Conservation (phyloP, 2,329 filamentous ascomycete genomes). For the Arthrinium phaeospermum region DNA sequence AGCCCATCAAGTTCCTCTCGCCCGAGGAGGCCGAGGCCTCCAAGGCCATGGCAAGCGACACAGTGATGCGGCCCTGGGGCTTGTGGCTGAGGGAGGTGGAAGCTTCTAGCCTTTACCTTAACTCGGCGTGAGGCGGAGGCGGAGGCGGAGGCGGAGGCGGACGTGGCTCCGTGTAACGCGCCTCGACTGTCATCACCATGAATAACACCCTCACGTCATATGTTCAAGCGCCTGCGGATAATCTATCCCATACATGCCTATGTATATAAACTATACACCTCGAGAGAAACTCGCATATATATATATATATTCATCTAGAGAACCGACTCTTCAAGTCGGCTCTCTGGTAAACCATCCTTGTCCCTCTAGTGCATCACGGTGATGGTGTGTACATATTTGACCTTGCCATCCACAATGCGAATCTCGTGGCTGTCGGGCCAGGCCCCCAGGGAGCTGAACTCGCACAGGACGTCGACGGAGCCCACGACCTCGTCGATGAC, state of each 20-base stretch:
- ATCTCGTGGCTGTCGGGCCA: slow-evolving; percentile 44
- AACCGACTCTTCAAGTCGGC: not conserved
- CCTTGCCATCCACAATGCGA: slow-evolving; percentile 39
- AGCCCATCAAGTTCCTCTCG: slow-evolving; percentile 11
- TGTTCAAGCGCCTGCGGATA: not conserved
- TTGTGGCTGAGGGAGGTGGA: slow-evolving; percentile 12
- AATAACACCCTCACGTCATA: not conserved
- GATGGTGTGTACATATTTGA: slow-evolving; percentile 46
- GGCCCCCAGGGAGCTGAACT: slow-evolving; percentile 41
- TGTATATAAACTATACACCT: not conserved
- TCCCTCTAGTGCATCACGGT: slow-evolving; percentile 32
- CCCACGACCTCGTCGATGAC: slow-evolving; percentile 44
- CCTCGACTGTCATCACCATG: not conserved
- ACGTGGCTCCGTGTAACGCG: not conserved
- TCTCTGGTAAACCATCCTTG: too few relatives aligned
- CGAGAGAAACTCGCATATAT: not conserved
- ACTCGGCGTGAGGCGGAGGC: not conserved
- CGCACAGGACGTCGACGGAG: slow-evolving; percentile 42
- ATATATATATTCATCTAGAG: not conserved
- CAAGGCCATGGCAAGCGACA: not conserved
- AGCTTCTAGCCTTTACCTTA: slow-evolving; percentile 1
- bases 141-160: too few relatives aligned
- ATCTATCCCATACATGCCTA: not conserved
- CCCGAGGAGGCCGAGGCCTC: not conserved
- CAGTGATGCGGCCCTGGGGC: slow-evolving; percentile 13